Conservation (phyloP, 345 rosid species). For the Populus euphratica region DNA sequence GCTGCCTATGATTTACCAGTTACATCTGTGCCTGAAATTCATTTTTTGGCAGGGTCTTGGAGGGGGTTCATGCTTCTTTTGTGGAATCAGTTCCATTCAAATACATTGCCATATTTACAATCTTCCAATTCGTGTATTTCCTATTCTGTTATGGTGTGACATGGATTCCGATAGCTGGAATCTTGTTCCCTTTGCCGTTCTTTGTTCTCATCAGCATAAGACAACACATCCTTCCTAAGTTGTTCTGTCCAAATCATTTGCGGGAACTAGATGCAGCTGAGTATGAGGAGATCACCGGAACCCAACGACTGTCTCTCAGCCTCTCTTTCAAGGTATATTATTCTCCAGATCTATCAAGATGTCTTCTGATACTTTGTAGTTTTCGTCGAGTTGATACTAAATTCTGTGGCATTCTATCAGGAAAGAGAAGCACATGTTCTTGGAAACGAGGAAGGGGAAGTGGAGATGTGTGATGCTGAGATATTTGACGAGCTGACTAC, state of each 20-base stretch:
- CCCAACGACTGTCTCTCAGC: conserved; percentile 40
- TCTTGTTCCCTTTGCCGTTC: conserved; percentile 81
- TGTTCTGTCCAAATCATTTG: conserved; percentile 42
- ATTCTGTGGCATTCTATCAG: conserved; percentile 19
- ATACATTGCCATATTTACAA: conserved; percentile 46
- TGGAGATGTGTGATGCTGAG: conserved; percentile 54
- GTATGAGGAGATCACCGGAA: conserved; percentile 60
- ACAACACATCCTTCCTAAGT: conserved; percentile 64
- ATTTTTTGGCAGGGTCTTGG: conserved; percentile 52
- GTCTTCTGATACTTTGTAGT: neutral
- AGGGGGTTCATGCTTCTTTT: conserved; percentile 65
- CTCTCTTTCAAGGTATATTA: conserved; percentile 32
- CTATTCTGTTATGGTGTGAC: conserved; percentile 70
- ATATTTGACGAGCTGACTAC: conserved; percentile 74
- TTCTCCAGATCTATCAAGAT: neutral
- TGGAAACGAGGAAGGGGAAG: conserved; percentile 29
- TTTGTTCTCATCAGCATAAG: conserved; percentile 69
- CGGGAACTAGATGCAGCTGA: conserved; percentile 76
- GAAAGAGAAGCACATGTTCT: conserved; percentile 23
- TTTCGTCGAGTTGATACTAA: neutral
- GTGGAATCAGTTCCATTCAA: conserved; percentile 72
- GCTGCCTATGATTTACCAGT: neutral
- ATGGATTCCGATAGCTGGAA: conserved; percentile 83
- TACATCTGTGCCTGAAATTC: neutral
- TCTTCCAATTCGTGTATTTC: conserved; percentile 59